Percentiles rank a stretch among this genome's conserved stretches.
Evolutionary conservation across 768 basidiomycete genomes (phyloP).

Genomic region (Lyophyllum decastes): DNA sequence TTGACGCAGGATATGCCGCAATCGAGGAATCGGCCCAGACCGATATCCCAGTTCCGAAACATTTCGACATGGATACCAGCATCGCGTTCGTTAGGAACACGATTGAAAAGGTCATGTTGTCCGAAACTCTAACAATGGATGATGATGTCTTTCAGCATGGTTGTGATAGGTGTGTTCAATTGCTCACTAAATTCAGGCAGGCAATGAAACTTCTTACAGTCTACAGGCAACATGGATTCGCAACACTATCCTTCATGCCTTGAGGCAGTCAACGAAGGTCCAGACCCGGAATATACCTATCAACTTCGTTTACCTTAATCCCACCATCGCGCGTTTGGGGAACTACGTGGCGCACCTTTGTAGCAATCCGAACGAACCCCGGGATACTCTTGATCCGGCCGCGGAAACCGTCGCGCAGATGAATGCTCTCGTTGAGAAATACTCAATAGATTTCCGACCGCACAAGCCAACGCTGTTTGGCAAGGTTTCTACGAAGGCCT

Average conservation of each 20-base stretch:
- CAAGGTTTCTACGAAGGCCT: background rate
- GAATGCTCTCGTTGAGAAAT: slow-evolving; percentile 25
- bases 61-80: slow-evolving; percentile 23
- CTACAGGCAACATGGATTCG: slow-evolving; percentile 42
- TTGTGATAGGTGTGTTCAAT: slow-evolving; percentile 34
- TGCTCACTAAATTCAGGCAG: background rate
- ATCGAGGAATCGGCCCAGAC: slow-evolving; percentile 32
- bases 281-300: slow-evolving; percentile 21
- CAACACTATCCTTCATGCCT: slow-evolving; percentile 34
- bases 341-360: slow-evolving; percentile 1
- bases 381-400: background rate
- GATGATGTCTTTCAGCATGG: slow-evolving; percentile 42
- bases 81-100: slow-evolving; percentile 31
- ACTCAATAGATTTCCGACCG: slow-evolving; percentile 15
- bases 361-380: background rate
- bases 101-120: slow-evolving; percentile 33
- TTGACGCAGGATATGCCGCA: slow-evolving; percentile 34
- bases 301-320: slow-evolving; percentile 38
- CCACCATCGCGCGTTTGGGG: slow-evolving; percentile 27
- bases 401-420: slow-evolving; percentile 13
- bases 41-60: slow-evolving; percentile 23
- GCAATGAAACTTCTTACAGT: slow-evolving; percentile 22
- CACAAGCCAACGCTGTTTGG: background rate
- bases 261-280: slow-evolving; percentile 15
- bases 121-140: slow-evolving; percentile 21